Evolutionary conservation across 1,284 basidiomycete species (phyloP).

Genomic region (Marasmius sp.): DNA sequence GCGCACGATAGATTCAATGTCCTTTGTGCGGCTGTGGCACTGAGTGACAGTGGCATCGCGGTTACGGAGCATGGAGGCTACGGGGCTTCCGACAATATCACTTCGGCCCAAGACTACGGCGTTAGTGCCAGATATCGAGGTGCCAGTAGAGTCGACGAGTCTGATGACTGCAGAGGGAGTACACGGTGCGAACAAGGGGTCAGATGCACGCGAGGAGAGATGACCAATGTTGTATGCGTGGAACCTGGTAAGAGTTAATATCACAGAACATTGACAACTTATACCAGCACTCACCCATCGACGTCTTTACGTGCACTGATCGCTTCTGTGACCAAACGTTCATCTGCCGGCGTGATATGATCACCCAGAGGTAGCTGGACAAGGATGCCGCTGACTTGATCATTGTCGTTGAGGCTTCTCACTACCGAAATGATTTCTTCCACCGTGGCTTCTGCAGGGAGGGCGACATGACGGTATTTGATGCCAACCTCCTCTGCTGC

Average conservation of each 20-base stretch:
- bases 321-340: constrained; percentile 92
- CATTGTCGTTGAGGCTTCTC: constrained; percentile 82
- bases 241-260: constrained; percentile 57
- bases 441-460: constrained; percentile 74
- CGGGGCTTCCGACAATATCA: constrained; percentile 97
- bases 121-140: constrained; percentile 74
- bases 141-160: constrained; percentile 84
- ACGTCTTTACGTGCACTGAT: constrained; percentile 95
- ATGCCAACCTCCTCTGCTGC: constrained; percentile 96
- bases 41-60: constrained; percentile 97
- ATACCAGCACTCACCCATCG: constrained; percentile 70
- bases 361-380: constrained; percentile 96
- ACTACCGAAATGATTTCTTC: constrained; percentile 81
- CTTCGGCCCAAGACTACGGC: constrained; percentile 95
- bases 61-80: constrained; percentile 87
- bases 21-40: constrained; percentile 89
- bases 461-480: constrained; percentile 77
- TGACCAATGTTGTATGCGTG: constrained; percentile 99
- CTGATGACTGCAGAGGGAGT: constrained; percentile 93
- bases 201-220: constrained; percentile 87
- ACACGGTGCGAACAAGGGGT: constrained; percentile 92
- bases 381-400: constrained; percentile 84
- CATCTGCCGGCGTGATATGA: constrained; percentile 82
- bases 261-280: background rate
- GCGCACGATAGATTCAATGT: constrained; percentile 77